Conservation (phyloP, 176 grass and related monocot species). For the Tillandsia fasciculata region DNA sequence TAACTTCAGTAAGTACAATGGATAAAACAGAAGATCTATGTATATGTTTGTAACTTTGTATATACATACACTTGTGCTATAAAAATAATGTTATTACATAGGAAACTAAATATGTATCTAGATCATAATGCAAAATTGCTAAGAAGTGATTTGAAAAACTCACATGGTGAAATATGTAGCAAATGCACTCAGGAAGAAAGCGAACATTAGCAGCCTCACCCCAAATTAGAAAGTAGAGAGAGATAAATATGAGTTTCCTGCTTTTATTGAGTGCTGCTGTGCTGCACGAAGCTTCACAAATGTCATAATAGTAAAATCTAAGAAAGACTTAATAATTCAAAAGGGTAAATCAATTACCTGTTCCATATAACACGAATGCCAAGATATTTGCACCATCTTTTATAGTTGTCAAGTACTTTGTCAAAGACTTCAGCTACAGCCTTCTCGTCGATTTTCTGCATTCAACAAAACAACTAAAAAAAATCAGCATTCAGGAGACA, state of each 20-base stretch:
- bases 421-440: constrained; percentile 68
- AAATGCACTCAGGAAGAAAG: constrained; percentile 92
- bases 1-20: constrained; percentile 17
- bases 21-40: background rate
- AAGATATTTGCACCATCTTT: constrained; percentile 85
- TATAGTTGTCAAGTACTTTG: constrained; percentile 97
- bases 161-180: constrained; percentile 98
- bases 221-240: constrained; percentile 92
- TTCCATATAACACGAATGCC: constrained; percentile 79
- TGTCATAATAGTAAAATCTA: constrained; percentile 11
- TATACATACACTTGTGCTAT: too few species aligned
- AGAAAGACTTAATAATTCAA: constrained; percentile 4
- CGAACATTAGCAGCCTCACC: constrained; percentile 91
- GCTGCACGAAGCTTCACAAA: constrained; percentile 31
- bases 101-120: background rate
- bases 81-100: too few species aligned
- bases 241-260: constrained; percentile 71
- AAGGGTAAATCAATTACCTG: constrained; percentile 32
- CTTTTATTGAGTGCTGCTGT: constrained; percentile 71
- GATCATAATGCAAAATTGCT: background rate
- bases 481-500: background rate
- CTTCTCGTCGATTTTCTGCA: constrained; percentile 95
- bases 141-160: constrained; percentile 22
- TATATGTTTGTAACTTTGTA: background rate
- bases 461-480: background rate